Evolutionary conservation across 805 yeast genomes (phyloP).

Genomic region (Saturnispora hagleri): DNA sequence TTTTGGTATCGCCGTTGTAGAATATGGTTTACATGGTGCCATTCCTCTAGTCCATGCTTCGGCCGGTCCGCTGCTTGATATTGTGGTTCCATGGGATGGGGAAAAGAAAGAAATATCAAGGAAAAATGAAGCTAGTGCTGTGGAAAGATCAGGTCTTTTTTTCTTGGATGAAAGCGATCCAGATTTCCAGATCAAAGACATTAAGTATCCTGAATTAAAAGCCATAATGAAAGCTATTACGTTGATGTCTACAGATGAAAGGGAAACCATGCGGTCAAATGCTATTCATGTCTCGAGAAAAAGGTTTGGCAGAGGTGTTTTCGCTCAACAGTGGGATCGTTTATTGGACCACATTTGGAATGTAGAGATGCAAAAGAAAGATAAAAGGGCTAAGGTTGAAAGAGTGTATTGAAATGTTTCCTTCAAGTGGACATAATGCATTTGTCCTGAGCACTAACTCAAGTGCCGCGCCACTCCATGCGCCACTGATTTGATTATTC

Average conservation of each 20-base stretch:
- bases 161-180: conserved; percentile 69
- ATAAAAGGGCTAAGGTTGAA: conserved; percentile 24
- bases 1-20: conserved; percentile 96
- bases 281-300: conserved; percentile 18
- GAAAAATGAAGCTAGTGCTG: neutral
- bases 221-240: conserved; percentile 35
- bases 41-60: conserved; percentile 89
- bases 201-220: conserved; percentile 30
- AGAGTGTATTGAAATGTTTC: conserved; percentile 17
- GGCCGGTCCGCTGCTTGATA: conserved; percentile 90
- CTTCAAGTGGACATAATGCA: too few species aligned
- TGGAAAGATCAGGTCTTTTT: conserved; percentile 62
- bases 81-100: conserved; percentile 51
- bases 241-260: conserved; percentile 10
- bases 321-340: conserved; percentile 19
- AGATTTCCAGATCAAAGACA: conserved; percentile 30
- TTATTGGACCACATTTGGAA: conserved; percentile 7
- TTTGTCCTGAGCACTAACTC: neutral
- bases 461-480: neutral
- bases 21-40: conserved; percentile 75
- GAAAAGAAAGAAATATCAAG: conserved; percentile 18
- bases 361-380: conserved; percentile 17
- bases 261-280: conserved; percentile 15
- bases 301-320: conserved; percentile 23
- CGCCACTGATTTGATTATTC: neutral